A percentile compares a stretch with the other conserved stretches of the same genome.
Evolutionary conservation across 2,329 filamentous ascomycete species (phyloP).

Genomic region (Aspergillus sp.): DNA sequence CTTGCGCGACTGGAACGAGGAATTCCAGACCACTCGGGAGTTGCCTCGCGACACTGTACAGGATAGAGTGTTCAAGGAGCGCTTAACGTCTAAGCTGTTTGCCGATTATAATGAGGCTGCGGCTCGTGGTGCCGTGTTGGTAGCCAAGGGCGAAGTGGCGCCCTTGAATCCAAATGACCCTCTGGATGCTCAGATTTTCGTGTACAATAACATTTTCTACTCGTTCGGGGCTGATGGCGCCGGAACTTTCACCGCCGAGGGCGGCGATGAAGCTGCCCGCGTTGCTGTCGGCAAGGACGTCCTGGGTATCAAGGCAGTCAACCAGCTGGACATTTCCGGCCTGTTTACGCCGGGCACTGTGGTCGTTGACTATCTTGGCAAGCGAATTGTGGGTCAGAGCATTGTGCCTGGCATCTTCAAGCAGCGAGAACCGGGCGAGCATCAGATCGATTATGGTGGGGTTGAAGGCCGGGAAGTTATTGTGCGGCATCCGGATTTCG

Average conservation of each 20-base stretch:
- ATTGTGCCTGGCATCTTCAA: conserved; percentile 99
- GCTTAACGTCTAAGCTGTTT: conserved; percentile 88
- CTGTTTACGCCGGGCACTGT: conserved; percentile 94
- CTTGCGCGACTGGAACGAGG: conserved; percentile 95
- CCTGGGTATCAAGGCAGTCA: conserved; percentile 84
- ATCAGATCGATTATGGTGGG: conserved; percentile 97
- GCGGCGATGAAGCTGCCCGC: conserved; percentile 89
- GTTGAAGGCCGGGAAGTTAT: conserved; percentile 96
- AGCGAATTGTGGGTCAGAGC: conserved; percentile 93
- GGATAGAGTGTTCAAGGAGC: conserved; percentile 90
- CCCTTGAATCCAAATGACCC: conserved; percentile 91
- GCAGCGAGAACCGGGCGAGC: conserved; percentile 92
- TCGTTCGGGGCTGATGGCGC: conserved; percentile 97
- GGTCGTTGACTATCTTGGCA: conserved; percentile 92
- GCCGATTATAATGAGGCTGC: conserved; percentile 97
- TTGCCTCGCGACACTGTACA: conserved; percentile 88
- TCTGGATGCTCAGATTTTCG: conserved; percentile 91
- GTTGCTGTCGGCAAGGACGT: conserved; percentile 97
- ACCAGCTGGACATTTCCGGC: conserved; percentile 90
- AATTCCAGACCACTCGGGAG: conserved; percentile 94
- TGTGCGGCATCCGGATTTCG: conserved; percentile 79
- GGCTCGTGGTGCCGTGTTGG: conserved; percentile 79
- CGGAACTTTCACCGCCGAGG: conserved; percentile 91
- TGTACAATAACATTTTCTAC: conserved; percentile 99
- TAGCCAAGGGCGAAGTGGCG: conserved; percentile 84